Evolutionary conservation across 1,284 basidiomycete species (phyloP), one percentile per base, ranked within the genome.

Genomic region (Xerocomus amazonicus): DNA sequence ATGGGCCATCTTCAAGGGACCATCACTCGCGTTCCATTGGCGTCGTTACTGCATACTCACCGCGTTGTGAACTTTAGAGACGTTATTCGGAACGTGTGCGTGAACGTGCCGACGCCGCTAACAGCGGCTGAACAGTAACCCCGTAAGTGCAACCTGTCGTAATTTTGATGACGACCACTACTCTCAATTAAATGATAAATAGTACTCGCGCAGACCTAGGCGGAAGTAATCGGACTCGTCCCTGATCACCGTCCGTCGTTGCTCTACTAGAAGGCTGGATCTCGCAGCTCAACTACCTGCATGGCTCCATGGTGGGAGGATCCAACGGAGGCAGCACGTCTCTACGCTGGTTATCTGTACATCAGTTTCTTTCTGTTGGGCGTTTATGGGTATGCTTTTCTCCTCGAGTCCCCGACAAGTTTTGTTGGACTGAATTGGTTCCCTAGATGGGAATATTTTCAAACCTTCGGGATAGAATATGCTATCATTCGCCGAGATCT

Each of bases 361-460:
- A 12, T 27, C 0, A 37, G 27, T 17, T 53, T 50, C 27, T 32
- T 60, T 13, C 5, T 60, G 19, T 27, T 60, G 36, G 60, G 58
- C 3, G 7, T 47, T 8, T 41, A 51, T 36, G 48, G 48, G 58
- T 60, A 50, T 16, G 59, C 32, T 39, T 46, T n/a, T 55, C 17
- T 34, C 23, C 9, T 9, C 23, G n/a, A 8, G 32, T 23, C 17
- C 12, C 8, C 36, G 29, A 31, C 3, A 28, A 28, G 9, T 12
- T 9, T 31, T 29, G 4, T 27, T 16, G 34, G 27, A 50, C 19
- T 7, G n/a, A 38, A 39, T 37, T 16, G 7, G 34, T 38, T 13
- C 7, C 42, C 14, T 34, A 65, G 60, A 14, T 62, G 58, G 58
- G 62, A 62, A 40, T 62, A 65, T 13, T 36, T 54, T 12, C 50